Evolutionary conservation across 2,329 filamentous ascomycete species (phyloP), one percentile per base, ranked within the genome.

Genomic region (Microdochium bolleyi): DNA sequence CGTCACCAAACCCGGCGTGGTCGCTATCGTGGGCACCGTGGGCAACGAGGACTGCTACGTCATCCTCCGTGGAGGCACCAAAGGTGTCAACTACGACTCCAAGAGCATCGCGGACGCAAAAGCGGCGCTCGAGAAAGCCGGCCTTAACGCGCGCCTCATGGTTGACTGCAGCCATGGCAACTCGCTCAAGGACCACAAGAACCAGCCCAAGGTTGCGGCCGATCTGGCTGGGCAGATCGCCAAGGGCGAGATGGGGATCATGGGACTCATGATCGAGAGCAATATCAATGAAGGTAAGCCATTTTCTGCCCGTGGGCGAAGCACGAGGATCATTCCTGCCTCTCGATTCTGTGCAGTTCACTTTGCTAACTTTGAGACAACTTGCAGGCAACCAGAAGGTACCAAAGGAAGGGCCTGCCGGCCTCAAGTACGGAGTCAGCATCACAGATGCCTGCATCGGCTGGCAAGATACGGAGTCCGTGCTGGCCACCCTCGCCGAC

Each of bases 201-300:
- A 97, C 72, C 94, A 99, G 74, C 92, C 92, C 60, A 91, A 92
- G 78, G 94, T 99, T 21, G 92, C 91, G 3, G 84, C 83, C 50
- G 81, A 78, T 11, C 70, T 99, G 53, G 91, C 89, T 2, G 84
- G 88, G 64, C 94, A 99, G 73, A 88, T 99, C 55, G 79, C 85
- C 52, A 82, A 80, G 54, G 94, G 94, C 34, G 92, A 97, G 74
- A 80, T 80, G 2, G 87, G 78, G 49, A 94, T 99, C 65, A 92
- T 96, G 83, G 94, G 94, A 63, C 89, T 97, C 55, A 99, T 99
- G 94, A 95, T 99, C 64, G 94, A 99, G 77, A 95, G 89, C 71
- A 89, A 97, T 71, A 95, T 97, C 73, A 87, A 92, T 64, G 92
- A 96, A 74, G 92, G 88, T 87, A 69, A 64, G 77, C 60, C 16